Evolutionary conservation across 768 basidiomycete species (phyloP), one percentile per base, ranked within the genome.

Genomic region (Kwoniella botswanensis): DNA sequence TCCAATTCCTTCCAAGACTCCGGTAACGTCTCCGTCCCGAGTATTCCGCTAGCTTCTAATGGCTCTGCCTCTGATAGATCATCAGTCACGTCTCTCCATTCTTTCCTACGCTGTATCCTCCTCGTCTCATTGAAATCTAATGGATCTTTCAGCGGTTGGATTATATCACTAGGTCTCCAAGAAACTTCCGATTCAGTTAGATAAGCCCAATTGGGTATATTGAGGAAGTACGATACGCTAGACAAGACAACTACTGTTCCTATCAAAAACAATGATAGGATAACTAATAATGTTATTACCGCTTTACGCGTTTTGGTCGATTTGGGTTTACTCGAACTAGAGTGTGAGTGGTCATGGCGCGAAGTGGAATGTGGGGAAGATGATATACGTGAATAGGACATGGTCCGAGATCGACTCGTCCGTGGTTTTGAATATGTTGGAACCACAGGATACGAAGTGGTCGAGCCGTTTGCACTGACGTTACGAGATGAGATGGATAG

Each of bases 181-280:
- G 83, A 78, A 11, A 96, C 88, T 80, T 95, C 92, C 13, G 85
- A 82, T 82, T 95, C 92, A 4, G 90, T 86, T 79, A 98, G 86
- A 84, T 93, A 94, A 29, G 93, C 93, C 46, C 86, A 84, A 61
- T 88, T 84, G 82, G 90, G 88, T 79, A 98, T 93, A 71, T 89
- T 87, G 71, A 96, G 91, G 81, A 94, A 95, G 83, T 91, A 93
- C 21, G 94, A 91, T 59, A 98, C 88, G 24, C 93, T 94, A 10
- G 92, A 92, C 82, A 98, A 90, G 69, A 98, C 94, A 83, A 92
- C 77, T 84, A 97, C 89, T 21, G 95, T 98, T 57, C 94, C 94
- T 22, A 92, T 76, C 68, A 98, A 90, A 85, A 95, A 84, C 76
- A 93, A 87, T 68, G 89, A 90, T 77, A 96, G 86, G 70, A 90